Evolutionary conservation across 164 flowering plant genomes (phyloP).

Genomic region (Sextonia rubra): DNA sequence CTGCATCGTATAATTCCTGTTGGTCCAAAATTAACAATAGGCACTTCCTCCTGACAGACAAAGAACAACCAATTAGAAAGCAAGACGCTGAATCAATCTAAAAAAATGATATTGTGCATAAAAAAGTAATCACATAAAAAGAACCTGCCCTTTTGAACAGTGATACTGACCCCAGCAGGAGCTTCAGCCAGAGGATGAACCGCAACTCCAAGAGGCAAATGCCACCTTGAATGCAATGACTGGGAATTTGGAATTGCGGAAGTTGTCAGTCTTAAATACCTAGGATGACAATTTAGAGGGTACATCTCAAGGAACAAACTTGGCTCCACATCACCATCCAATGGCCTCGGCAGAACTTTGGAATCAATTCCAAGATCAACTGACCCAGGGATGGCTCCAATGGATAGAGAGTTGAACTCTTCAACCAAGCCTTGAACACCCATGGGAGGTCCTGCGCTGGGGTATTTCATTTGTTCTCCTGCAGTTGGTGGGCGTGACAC

Average conservation of each 20-base stretch:
- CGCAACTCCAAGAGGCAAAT: constrained; percentile 93
- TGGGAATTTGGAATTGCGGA: constrained; percentile 81
- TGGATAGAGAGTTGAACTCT: constrained; percentile 71
- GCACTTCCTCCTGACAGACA: constrained; percentile 81
- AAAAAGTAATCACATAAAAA: constrained; percentile 6
- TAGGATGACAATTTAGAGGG: constrained; percentile 71
- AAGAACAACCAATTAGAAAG: constrained; percentile 7
- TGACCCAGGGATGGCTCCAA: constrained; percentile 81
- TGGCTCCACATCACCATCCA: constrained; percentile 84
- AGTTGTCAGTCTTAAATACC: constrained; percentile 79
- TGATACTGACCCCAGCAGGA: constrained; percentile 81
- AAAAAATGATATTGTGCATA: not conserved
- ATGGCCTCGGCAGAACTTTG: constrained; percentile 77
- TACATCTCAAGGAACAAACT: constrained; percentile 44
- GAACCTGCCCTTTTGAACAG: constrained; percentile 6
- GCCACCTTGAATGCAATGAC: constrained; percentile 90
- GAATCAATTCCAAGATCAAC: constrained; percentile 69
- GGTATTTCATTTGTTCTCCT: constrained; percentile 43
- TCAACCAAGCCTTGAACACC: constrained; percentile 66
- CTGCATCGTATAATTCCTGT: constrained; percentile 83
- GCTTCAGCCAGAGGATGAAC: constrained; percentile 94
- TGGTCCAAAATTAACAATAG: constrained; percentile 75
- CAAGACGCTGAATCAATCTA: not conserved
- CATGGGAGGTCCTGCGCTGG: constrained; percentile 50
- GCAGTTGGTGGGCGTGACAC: constrained; percentile 38